Conservation (phyloP, 1,284 basidiomycete species). For the Bjerkandera adusta region DNA sequence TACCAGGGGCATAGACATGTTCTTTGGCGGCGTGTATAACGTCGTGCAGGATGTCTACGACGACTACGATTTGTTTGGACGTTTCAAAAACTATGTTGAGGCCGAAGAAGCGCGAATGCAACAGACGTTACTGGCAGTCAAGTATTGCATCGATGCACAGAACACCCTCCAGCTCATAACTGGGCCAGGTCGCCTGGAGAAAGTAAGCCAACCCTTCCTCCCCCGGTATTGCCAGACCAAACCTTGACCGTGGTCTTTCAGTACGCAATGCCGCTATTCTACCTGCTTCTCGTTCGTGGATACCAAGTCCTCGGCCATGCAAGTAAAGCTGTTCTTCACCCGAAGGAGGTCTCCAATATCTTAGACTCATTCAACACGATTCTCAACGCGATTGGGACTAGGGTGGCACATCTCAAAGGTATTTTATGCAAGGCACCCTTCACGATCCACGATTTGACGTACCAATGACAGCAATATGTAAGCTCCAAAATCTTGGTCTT, state of each 20-base stretch:
- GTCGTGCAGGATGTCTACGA: not conserved
- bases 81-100: slow-evolving; percentile 22
- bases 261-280: slow-evolving; percentile 15
- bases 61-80: slow-evolving; percentile 7
- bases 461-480: slow-evolving; percentile 39
- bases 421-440: too few relatives aligned
- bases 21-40: slow-evolving; percentile 3
- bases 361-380: not conserved
- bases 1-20: slow-evolving; percentile 9
- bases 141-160: slow-evolving; percentile 26
- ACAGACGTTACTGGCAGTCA: slow-evolving; percentile 18
- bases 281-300: slow-evolving; percentile 10
- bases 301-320: slow-evolving; percentile 9
- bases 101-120: slow-evolving; percentile 24
- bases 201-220: too few relatives aligned
- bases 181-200: slow-evolving; percentile 24
- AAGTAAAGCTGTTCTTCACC: not conserved
- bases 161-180: slow-evolving; percentile 25
- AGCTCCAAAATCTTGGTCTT: slow-evolving; percentile 24
- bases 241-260: too few relatives aligned
- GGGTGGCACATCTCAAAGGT: not conserved
- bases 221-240: too few relatives aligned
- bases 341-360: slow-evolving; percentile 7
- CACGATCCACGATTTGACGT: too few relatives aligned
- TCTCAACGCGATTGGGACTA: not conserved